A percentile compares a stretch with the other conserved stretches of the same genome.
Conservation (phyloP, 148 eudicot genomes). For the Rhododendron molle region DNA sequence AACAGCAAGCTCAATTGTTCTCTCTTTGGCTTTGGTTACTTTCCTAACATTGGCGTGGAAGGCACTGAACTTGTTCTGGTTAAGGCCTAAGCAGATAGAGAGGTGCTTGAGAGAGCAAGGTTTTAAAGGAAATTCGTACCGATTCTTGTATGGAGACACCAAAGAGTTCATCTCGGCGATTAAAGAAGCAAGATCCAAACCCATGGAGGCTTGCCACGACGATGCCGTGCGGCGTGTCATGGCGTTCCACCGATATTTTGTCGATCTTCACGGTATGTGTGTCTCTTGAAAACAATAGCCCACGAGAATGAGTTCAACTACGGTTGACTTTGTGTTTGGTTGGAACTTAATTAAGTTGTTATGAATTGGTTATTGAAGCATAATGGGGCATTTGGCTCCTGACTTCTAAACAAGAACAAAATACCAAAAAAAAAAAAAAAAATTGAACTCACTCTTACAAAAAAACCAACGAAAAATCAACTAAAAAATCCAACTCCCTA, state of each 20-base stretch:
- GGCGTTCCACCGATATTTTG: background rate
- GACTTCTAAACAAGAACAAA: no score
- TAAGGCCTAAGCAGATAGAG: slow-evolving; percentile 28
- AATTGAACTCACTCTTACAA: no score
- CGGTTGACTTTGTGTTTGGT: no score
- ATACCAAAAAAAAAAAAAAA: no score
- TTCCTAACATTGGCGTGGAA: background rate
- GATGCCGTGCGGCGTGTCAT: background rate
- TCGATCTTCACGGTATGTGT: background rate
- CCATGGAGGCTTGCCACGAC: background rate
- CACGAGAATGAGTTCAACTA: no score
- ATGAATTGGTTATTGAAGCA: no score
- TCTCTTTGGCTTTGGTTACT: background rate
- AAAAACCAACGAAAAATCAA: no score
- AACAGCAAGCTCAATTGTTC: background rate
- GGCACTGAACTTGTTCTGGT: slow-evolving; percentile 21
- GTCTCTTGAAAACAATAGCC: background rate
- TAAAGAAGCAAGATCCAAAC: background rate
- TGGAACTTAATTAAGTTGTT: no score
- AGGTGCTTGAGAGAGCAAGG: slow-evolving; percentile 30
- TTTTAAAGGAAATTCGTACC: slow-evolving; percentile 29
- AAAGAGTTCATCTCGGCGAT: slow-evolving; percentile 13
- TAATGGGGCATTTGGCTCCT: no score
- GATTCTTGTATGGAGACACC: slow-evolving; percentile 25
- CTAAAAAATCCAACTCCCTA: no score